Percentiles rank a stretch among this genome's conserved stretches.
These are phyloP conservation scores for Dactylellina parvicollis DNA, from an alignment of 2,329 filamentous ascomycete species.

Conservation along the genomic window DNA sequence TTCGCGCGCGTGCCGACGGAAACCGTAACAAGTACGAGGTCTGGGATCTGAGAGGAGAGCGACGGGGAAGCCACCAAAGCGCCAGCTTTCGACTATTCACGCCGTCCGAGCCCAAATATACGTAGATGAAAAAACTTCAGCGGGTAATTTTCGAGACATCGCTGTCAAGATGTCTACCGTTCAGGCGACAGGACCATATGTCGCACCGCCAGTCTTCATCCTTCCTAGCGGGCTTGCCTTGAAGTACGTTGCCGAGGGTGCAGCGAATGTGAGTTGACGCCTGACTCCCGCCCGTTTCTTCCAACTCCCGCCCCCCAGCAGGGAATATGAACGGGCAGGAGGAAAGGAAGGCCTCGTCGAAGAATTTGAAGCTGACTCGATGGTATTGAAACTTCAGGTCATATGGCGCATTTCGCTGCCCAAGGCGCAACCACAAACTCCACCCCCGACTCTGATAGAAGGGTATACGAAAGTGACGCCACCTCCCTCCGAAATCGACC, in stretches of 20 bases:
- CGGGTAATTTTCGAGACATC: constrained; percentile 43
- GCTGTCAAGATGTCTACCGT: constrained; percentile 53
- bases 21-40: no score
- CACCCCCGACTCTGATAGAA: constrained; percentile 54
- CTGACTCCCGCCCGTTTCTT: not conserved
- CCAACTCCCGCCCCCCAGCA: constrained; percentile 60
- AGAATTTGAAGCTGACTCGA: constrained; percentile 10
- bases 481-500: constrained; percentile 56
- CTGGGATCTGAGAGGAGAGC: no score
- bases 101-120: constrained; percentile 32
- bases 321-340: not conserved
- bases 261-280: constrained; percentile 74
- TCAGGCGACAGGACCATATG: constrained; percentile 49
- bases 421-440: constrained; percentile 22
- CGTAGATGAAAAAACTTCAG: constrained; percentile 53
- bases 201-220: constrained; percentile 31
- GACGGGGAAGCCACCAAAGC: no score
- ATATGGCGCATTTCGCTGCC: constrained; percentile 51
- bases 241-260: constrained; percentile 72
- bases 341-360: constrained; percentile 34
- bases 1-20: no score
- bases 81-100: constrained; percentile 8
- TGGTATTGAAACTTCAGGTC: constrained; percentile 20
- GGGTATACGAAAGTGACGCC: constrained; percentile 59
- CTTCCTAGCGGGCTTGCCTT: constrained; percentile 49